A percentile compares a stretch with the other conserved stretches of the same genome.
phyloP scores from a whole-genome alignment of 345 rosid genomes.

The Syzygium jambos region DNA sequence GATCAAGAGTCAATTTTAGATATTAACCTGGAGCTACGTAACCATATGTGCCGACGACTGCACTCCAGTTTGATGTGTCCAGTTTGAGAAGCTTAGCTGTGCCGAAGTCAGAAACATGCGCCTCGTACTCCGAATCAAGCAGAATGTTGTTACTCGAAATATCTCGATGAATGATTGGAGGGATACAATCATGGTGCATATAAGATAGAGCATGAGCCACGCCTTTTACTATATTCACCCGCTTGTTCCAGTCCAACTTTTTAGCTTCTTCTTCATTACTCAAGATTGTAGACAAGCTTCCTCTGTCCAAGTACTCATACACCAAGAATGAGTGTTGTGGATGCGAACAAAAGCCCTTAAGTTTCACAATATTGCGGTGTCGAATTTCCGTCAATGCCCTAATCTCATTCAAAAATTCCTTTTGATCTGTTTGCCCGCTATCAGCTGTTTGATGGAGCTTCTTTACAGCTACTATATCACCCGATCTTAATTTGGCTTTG shows the following conservation, averaged over 20 bases:
- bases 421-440: background rate
- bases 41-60: constrained; percentile 7
- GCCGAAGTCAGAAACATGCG: constrained; percentile 14
- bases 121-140: constrained; percentile 6
- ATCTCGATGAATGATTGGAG: constrained; percentile 12
- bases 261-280: background rate
- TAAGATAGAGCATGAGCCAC: constrained; percentile 19
- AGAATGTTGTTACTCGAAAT: constrained; percentile 17
- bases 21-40: constrained; percentile 11
- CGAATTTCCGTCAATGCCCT: constrained; percentile 4
- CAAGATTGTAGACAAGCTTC: constrained; percentile 3
- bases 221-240: constrained; percentile 6
- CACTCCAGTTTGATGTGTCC: constrained; percentile 11
- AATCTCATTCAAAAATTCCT: constrained; percentile 8
- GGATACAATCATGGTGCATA: constrained; percentile 11
- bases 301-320: constrained; percentile 6
- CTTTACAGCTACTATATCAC: constrained; percentile 15
- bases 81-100: constrained; percentile 10
- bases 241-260: constrained; percentile 2
- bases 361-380: constrained; percentile 6
- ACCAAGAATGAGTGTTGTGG: constrained; percentile 4
- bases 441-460: constrained; percentile 4
- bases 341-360: background rate
- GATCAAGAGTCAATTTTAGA: background rate
- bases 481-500: constrained; percentile 8